Base-by-base conservation (phyloP, 768 basidiomycete genomes). In the Dentipellis fragilis region DNA sequence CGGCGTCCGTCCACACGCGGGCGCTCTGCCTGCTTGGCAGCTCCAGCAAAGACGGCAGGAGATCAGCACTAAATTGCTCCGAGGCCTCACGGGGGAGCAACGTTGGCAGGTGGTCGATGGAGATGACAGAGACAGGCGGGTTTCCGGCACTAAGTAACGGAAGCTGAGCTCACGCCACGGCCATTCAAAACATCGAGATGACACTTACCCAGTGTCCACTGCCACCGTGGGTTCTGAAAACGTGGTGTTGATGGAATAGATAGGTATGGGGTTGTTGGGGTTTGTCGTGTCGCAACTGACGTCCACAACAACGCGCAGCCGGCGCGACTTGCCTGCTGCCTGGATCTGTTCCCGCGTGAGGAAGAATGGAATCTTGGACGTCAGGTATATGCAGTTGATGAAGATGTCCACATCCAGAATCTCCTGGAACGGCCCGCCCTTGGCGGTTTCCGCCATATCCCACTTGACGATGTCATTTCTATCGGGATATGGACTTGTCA, bases 211-310 rank as follows among this genome's bases (percentile, higher is more conserved):
- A 63, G 90, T 81, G 48, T 83, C 81, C 39, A 93, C 93, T 57
- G 84, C 76, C 40, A 97, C 90, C 2, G 94, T 96, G 16, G 96
- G 96, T 56, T 89, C 79, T 49, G 85, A 80, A 69, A 97, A 97
- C 0, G 91, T 93, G 19, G 95, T 98, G 72, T 96, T 97, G 72
- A 93, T 79, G 54, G 66, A 75, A 73, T 99, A 99, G 58, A 99
- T 86, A 9, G 96, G 96, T 62, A 98, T 88, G 1, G 96, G 96
- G 70, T 98, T 99, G 79, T 87, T 87, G 14, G 96, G 94, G 70
- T 99, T 99, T 54, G 93, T 98, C 21, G 95, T 98, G 69, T 99
- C 96, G 75, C 96, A 99, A 68, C 92, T 95, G 63, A 99, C 96
- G 63, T 99, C 96, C 22, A 97, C 96, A 49, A 97, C 83, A 29